Conservation (phyloP, 2,329 filamentous ascomycete species). For the Colletotrichum sp. region DNA sequence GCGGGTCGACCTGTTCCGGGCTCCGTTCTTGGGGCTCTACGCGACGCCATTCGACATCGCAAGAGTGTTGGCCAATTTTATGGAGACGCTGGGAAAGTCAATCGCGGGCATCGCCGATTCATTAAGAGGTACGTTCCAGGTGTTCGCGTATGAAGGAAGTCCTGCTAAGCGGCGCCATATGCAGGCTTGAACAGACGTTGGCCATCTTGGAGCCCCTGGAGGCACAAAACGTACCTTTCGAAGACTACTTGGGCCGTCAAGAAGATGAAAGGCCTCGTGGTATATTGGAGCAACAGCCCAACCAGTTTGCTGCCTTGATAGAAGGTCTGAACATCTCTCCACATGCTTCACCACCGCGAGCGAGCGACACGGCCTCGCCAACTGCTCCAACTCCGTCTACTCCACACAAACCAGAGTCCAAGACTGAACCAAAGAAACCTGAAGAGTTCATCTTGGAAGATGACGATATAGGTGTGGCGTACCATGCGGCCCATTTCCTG, state of each 20-base stretch:
- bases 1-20: fast-evolving
- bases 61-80: neutral
- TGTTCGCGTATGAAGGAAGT: fast-evolving
- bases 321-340: neutral
- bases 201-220: neutral
- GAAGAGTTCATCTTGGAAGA: neutral
- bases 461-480: neutral
- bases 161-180: fast-evolving
- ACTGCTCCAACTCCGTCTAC: fast-evolving
- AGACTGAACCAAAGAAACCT: neutral
- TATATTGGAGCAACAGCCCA: fast-evolving
- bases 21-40: neutral
- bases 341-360: neutral
- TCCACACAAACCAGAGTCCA: neutral
- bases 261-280: fast-evolving
- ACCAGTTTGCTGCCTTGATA: neutral
- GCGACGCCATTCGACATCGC: neutral
- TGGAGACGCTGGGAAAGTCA: fast-evolving
- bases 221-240: fast-evolving
- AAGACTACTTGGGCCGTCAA: neutral
- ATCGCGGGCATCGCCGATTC: neutral
- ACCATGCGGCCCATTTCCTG: neutral
- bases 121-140: neutral
- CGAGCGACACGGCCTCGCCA: neutral
- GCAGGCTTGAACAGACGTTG: neutral